Conservation (phyloP, 2,329 filamentous ascomycete genomes). For the Bipolaris cookei region DNA sequence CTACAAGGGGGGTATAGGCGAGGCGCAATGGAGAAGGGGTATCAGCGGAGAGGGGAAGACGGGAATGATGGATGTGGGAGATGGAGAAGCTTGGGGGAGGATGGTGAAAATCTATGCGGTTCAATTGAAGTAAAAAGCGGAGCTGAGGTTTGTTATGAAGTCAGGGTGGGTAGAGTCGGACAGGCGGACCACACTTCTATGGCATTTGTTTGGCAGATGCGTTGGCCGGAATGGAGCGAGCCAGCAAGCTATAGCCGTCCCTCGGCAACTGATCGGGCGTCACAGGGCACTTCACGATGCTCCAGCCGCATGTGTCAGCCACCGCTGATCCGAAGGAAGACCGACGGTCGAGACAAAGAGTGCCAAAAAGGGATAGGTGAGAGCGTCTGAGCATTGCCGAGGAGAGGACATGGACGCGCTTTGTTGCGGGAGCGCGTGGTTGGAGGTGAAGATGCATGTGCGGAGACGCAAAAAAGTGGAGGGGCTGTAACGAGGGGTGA, state of each 20-base stretch:
- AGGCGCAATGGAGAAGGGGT: slow-evolving; percentile 1
- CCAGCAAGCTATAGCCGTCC: slow-evolving; percentile 26
- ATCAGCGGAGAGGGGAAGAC: slow-evolving; percentile 5
- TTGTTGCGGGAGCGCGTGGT: slow-evolving; percentile 32
- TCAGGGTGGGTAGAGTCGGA: slow-evolving; percentile 49
- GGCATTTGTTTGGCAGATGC: slow-evolving; percentile 40
- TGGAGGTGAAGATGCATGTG: slow-evolving; percentile 26
- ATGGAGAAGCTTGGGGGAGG: slow-evolving; percentile 12
- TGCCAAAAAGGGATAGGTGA: neutral
- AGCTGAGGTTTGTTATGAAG: slow-evolving; percentile 34
- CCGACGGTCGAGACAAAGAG: slow-evolving; percentile 8
- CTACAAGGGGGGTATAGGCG: neutral
- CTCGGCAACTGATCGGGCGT: slow-evolving; percentile 41
- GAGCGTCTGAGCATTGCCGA: slow-evolving; percentile 8
- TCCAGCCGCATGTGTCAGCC: slow-evolving; percentile 16
- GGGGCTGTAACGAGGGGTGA: slow-evolving; percentile 29
- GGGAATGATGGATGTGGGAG: slow-evolving; percentile 9
- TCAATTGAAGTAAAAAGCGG: slow-evolving; percentile 22
- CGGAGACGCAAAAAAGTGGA: slow-evolving; percentile 28
- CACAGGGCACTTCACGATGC: slow-evolving; percentile 37
- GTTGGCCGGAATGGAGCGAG: slow-evolving; percentile 33
- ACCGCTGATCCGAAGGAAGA: slow-evolving; percentile 13
- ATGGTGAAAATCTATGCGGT: slow-evolving; percentile 15
- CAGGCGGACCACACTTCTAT: slow-evolving; percentile 42
- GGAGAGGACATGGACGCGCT: slow-evolving; percentile 24